phyloP scores from a whole-genome alignment of 2,329 filamentous ascomycete genomes.

The Calonectria pseudoturangicola region DNA sequence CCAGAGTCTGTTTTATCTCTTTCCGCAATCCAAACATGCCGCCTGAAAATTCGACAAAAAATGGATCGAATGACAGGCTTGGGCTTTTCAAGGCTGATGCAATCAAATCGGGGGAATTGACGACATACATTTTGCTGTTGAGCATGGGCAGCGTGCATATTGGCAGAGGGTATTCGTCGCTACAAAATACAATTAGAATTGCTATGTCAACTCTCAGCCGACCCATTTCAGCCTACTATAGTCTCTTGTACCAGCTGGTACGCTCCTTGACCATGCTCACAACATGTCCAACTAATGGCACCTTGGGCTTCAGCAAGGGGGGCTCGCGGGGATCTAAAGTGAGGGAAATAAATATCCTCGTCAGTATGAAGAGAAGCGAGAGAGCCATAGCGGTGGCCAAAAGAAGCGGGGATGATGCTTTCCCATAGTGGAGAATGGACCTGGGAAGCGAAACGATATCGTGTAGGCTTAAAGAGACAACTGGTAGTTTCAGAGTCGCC shows the following conservation, averaged over 20 bases:
- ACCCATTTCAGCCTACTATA: neutral
- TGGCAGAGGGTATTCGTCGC: conserved; percentile 50
- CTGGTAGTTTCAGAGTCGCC: neutral
- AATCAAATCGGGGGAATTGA: conserved; percentile 62
- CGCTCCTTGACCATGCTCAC: conserved; percentile 42
- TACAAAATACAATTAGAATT: neutral
- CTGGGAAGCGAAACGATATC: neutral
- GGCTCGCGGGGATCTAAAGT: conserved; percentile 41
- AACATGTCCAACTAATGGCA: conserved; percentile 47
- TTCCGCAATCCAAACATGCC: conserved; percentile 37
- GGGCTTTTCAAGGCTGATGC: conserved; percentile 62
- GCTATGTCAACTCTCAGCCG: no score
- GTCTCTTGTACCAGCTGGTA: conserved; percentile 37
- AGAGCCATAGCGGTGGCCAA: neutral
- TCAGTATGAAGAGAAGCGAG: neutral
- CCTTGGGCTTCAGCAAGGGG: conserved; percentile 34
- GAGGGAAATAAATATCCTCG: conserved; percentile 12
- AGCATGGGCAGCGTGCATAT: conserved; percentile 67
- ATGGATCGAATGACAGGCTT: conserved; percentile 64
- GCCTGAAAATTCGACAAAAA: conserved; percentile 58
- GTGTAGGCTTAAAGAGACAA: neutral
- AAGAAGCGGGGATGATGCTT: neutral
- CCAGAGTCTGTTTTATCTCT: conserved; percentile 8
- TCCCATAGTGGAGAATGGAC: neutral
- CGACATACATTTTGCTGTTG: conserved; percentile 64